Evolutionary conservation across 139 green algal species (phyloP), one percentile per base, ranked within the genome.

Genomic region (Chlorella sp.): DNA sequence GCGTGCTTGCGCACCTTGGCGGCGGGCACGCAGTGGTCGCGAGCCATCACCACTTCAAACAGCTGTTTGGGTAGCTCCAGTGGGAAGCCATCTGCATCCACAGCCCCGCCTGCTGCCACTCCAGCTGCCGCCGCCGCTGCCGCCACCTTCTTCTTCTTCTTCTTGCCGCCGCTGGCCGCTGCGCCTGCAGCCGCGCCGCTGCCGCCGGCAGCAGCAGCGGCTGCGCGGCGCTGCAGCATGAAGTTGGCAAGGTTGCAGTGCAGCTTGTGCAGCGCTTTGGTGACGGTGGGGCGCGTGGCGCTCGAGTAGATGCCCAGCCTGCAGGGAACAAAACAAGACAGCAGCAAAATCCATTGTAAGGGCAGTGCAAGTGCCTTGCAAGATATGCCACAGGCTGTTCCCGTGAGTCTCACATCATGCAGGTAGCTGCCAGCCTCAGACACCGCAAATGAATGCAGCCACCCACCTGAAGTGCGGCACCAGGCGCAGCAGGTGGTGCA

Each of bases 281-380:
- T 34, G 64, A 89, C 81, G 20, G 88, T 91, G 30, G 41, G 68
- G 13, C 72, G 69, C 1, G 88, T 91, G 80, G 84, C 84, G 30
- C 73, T 86, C 39, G 71, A 72, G 81, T 84, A 91, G 13, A 91
- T 65, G 34, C 88, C 88, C 60, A 91, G 80, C 69, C 78, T 68
- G 55, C n/a, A n/a, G n/a, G n/a, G n/a, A n/a, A n/a, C n/a, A n/a
- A n/a, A n/a, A n/a, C n/a, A n/a, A n/a, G n/a, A n/a, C n/a, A n/a
- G n/a, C n/a, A n/a, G n/a, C n/a, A n/a, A n/a, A n/a, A n/a, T n/a
- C n/a, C n/a, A n/a, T n/a, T n/a, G n/a, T n/a, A n/a, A n/a, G n/a
- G n/a, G n/a, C n/a, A n/a, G 44, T 51, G 44, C 44, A 51, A 51
- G 44, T 51, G n/a, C n/a, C n/a, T n/a, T n/a, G n/a, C n/a, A n/a